Conservation (phyloP, 2,329 filamentous ascomycete genomes). For the Sclerotinia borealis region DNA sequence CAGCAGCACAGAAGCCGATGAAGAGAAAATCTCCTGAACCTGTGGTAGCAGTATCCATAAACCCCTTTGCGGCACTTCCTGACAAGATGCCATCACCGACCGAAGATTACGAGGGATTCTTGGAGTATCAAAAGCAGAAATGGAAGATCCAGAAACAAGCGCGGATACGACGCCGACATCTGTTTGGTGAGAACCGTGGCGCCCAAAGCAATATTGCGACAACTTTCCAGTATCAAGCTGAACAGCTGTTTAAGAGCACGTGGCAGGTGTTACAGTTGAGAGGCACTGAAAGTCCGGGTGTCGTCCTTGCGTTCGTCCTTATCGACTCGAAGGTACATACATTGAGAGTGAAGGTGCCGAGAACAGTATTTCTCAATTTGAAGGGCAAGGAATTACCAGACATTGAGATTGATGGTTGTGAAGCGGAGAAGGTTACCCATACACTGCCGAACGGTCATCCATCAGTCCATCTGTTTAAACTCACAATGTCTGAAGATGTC, state of each 20-base stretch:
- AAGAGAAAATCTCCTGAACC: conserved; percentile 72
- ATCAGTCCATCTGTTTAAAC: conserved; percentile 88
- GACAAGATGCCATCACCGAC: conserved; percentile 77
- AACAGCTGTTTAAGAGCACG: conserved; percentile 81
- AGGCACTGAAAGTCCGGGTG: conserved; percentile 74
- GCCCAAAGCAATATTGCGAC: conserved; percentile 59
- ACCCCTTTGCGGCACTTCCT: conserved; percentile 79
- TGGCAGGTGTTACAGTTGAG: conserved; percentile 93
- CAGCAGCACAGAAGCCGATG: conserved; percentile 51
- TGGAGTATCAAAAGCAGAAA: conserved; percentile 95
- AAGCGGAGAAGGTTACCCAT: conserved; percentile 88
- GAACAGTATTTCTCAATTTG: conserved; percentile 86
- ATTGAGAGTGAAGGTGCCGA: conserved; percentile 81
- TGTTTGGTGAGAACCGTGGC: conserved; percentile 83
- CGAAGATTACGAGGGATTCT: conserved; percentile 80
- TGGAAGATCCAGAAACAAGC: conserved; percentile 98
- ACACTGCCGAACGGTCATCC: conserved; percentile 92
- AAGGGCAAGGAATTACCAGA: conserved; percentile 83
- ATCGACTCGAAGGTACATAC: conserved; percentile 90
- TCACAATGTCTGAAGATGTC: conserved; percentile 81
- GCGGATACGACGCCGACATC: conserved; percentile 73
- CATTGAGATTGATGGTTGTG: conserved; percentile 77
- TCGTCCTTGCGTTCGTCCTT: conserved; percentile 82
- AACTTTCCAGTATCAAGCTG: conserved; percentile 85
- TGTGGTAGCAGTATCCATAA: conserved; percentile 51